Base-by-base conservation (phyloP, 2,329 filamentous ascomycete species). In the Claviceps maximensis region DNA sequence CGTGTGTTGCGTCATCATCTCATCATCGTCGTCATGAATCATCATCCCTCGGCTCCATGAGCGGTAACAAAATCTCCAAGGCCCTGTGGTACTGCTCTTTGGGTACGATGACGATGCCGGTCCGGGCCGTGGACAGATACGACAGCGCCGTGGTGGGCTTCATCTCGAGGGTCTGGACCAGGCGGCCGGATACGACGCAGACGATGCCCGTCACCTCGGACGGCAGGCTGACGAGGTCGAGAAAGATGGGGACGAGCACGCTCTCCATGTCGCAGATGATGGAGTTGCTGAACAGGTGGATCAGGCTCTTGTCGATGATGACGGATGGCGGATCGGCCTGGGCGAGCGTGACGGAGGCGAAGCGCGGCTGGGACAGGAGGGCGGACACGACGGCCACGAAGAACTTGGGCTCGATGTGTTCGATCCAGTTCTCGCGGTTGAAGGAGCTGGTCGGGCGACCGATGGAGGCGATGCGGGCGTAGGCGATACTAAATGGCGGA, bases 171-270 rank as follows among this genome's bases (percentile, higher is more conserved):
- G 87, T 86, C 49, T 86, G 81, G 1, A 89, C 86, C 29, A 97
- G 74, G 52, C 83, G 79, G 27, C 89, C 88, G 0, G 91, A 90
- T 2, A 98, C 88, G 29, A 93, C 91, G 60, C 90, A 96, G 3
- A 98, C 89, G 54, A 98, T 96, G 23, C 91, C 91, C 0, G 90
- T 95, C 8, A 89, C 89, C 66, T 95, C 89, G 44, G 91, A 77
- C 0, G 91, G 87, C 42, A 97, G 72, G 44, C 81, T 82, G 21
- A 80, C 82, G 27, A 98, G 76, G 61, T 97, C 89, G 3, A 98
- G 77, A 54, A 89, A 91, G 60, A 98, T 93, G 1, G 93, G 89
- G 1, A 94, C 81, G 36, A 90, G 75, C 54, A 80, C 81, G 58
- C 83, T 83, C 51, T 82, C 82, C 47, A 80, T 87, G 56, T 84